Evolutionary conservation across 768 basidiomycete genomes (phyloP), one percentile per base, ranked within the genome.

Genomic region (Trametopsis cervina): DNA sequence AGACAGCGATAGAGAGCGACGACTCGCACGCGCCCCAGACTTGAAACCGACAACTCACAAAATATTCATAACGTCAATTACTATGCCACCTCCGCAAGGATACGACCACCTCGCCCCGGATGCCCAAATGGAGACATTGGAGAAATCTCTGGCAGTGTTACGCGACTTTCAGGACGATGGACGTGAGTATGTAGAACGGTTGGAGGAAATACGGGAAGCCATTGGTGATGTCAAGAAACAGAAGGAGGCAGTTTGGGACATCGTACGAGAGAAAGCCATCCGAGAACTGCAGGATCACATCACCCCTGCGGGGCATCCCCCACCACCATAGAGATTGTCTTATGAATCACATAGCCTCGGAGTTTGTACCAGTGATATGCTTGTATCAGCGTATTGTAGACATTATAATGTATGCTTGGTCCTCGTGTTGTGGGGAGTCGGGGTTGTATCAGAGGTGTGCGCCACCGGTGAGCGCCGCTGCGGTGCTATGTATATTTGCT

Each of bases 101-200:
- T 33, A 33, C 29, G 29, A 33, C 29, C 66, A 77, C 11, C 70
- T 74, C 51, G 57, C 73, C 15, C 72, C 77, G 39, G 70, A 72
- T n/a, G 65, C 63, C 29, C 85, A 88, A 54, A 64, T 78, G 49
- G 83, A 81, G 40, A 81, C 69, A 12, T 61, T 92, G 47, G 87
- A 90, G 59, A 89, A 87, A 60, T 80, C 83, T 12, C 56, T 91
- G 29, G 77, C 83, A 13, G 74, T 78, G 2, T 65, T 92, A 44
- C 78, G 85, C 44, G 90, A 93, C 55, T 69, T 93, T 18, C 84
- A 88, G 55, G 90, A 92, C 58, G 90, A 93, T 56, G 85, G 85
- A 4, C 72, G 88, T 39, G 90, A 92, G 63, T 93, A 92, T 59
- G 80, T 85, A 4, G 89, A 91, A 59, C 77, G 89, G 22, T 65